These are phyloP conservation scores for Anisodus tanguticus DNA, from an alignment of 257 asterid species.

Conservation along the genomic window DNA sequence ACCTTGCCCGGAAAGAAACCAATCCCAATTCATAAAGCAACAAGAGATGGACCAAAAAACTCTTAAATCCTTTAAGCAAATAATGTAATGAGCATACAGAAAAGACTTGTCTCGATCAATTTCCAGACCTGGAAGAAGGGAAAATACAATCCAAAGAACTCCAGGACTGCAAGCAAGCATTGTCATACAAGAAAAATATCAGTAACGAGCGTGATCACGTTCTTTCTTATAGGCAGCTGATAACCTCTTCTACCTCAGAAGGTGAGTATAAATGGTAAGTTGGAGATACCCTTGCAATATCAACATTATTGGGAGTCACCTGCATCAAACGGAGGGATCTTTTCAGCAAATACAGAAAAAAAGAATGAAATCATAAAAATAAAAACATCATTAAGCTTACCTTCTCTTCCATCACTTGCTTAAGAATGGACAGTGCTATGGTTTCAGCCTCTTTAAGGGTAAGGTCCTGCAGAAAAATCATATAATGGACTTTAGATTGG, in stretches of 20 bases:
- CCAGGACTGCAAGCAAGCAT: not conserved
- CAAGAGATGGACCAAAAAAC: not conserved
- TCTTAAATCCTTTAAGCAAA: conserved; percentile 9
- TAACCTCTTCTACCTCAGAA: conserved; percentile 64
- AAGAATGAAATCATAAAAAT: not conserved
- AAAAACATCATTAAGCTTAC: conserved; percentile 28
- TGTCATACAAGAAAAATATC: not conserved
- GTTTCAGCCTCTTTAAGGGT: conserved; percentile 67
- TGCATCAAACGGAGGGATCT: conserved; percentile 29
- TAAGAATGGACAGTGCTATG: conserved; percentile 62
- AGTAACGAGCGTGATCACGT: not conserved
- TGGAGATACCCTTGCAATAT: conserved; percentile 70
- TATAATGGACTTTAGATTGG: conserved; percentile 19
- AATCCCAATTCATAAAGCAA: not conserved
- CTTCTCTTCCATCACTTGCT: conserved; percentile 77
- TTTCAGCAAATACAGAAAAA: not conserved
- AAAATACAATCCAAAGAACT: not conserved
- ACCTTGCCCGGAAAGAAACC: not conserved
- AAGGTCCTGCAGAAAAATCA: conserved; percentile 48
- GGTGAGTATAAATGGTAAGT: conserved; percentile 71
- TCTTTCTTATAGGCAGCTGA: conserved; percentile 51
- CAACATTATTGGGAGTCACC: conserved; percentile 76
- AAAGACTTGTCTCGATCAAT: conserved; percentile 14
- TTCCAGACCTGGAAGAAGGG: not conserved
- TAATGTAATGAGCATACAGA: not conserved